phyloP scores from a whole-genome alignment of 495 filamentous ascomycete species.

The Filosporella fistucella region DNA sequence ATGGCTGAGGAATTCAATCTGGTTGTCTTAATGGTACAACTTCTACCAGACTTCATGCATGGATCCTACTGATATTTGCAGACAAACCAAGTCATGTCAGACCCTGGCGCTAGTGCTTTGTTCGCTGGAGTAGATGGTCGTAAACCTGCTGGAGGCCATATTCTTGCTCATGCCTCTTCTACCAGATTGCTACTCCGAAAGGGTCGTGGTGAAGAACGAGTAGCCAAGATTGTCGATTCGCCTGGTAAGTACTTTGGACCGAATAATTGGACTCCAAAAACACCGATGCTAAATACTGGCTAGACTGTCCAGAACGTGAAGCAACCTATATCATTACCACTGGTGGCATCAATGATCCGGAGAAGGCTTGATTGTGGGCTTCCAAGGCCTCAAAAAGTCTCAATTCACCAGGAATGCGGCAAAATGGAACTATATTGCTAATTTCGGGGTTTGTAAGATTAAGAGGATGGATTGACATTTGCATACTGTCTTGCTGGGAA shows the following conservation, averaged over 20 bases:
- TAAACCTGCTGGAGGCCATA: constrained; percentile 72
- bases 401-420: too few relatives aligned
- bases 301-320: constrained; percentile 72
- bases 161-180: constrained; percentile 74
- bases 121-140: constrained; percentile 75
- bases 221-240: constrained; percentile 77
- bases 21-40: constrained; percentile 62
- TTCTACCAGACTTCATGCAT: not conserved
- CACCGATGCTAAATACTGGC: not conserved
- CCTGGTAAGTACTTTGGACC: constrained; percentile 47
- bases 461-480: too few relatives aligned
- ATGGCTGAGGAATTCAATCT: constrained; percentile 83
- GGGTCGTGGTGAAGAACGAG: constrained; percentile 73
- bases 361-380: constrained; percentile 50
- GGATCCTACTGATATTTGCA: constrained; percentile 20
- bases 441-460: too few relatives aligned
- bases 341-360: constrained; percentile 71
- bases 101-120: constrained; percentile 76
- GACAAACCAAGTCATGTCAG: constrained; percentile 81
- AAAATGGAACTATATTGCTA: too few relatives aligned
- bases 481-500: not conserved
- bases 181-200: constrained; percentile 72
- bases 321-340: constrained; percentile 77
- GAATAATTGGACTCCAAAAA: not conserved
- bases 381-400: too few relatives aligned